Conservation (phyloP, 2,329 filamentous ascomycete genomes). For the Didymella pomorum region DNA sequence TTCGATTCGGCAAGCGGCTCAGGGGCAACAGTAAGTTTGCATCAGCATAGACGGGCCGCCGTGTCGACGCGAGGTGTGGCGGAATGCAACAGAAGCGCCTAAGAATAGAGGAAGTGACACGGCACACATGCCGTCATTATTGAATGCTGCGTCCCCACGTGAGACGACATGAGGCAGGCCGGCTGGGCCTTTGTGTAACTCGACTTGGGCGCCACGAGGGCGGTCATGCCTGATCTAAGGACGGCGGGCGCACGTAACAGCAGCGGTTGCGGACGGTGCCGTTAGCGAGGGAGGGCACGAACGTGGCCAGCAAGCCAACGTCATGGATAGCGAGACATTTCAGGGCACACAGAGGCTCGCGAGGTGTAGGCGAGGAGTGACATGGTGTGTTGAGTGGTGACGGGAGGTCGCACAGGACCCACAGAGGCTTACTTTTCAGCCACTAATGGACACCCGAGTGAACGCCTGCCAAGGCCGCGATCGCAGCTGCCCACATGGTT, state of each 20-base stretch:
- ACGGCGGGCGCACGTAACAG: constrained; percentile 32
- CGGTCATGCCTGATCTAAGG: constrained; percentile 44
- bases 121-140: constrained; percentile 44
- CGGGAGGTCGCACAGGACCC: constrained; percentile 39
- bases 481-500: constrained; percentile 33
- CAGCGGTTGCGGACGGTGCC: constrained; percentile 36
- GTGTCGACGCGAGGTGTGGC: constrained; percentile 21
- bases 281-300: constrained; percentile 32
- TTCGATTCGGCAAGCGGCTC: constrained; percentile 58
- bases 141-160: constrained; percentile 45
- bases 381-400: constrained; percentile 27
- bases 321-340: constrained; percentile 28
- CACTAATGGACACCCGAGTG: constrained; percentile 28
- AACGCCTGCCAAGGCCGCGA: constrained; percentile 31
- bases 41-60: constrained; percentile 42
- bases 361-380: constrained; percentile 30
- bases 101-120: constrained; percentile 49
- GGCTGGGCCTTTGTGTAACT: constrained; percentile 41
- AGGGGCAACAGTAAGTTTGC: constrained; percentile 59
- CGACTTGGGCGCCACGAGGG: constrained; percentile 47
- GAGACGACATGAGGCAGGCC: constrained; percentile 47
- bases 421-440: constrained; percentile 25
- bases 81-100: constrained; percentile 28
- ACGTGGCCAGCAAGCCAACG: constrained; percentile 40
- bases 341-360: constrained; percentile 32